Percentiles rank a stretch among this genome's conserved stretches.
Evolutionary conservation across 1,284 basidiomycete species (phyloP).

Genomic region (Ustilago xerochloae): DNA sequence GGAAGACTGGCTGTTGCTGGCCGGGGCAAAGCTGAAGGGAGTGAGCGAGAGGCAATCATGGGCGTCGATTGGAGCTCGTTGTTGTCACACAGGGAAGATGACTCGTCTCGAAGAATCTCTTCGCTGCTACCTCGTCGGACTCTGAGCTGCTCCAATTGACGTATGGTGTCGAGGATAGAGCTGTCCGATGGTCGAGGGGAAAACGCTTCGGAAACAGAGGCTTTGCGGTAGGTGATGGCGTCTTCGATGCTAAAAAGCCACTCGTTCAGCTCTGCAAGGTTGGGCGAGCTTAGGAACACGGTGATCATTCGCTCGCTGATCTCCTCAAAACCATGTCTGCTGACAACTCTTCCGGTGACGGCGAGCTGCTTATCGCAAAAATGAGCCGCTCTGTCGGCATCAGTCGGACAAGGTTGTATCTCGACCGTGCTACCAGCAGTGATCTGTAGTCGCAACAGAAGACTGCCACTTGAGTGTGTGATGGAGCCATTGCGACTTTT

Average conservation of each 20-base stretch:
- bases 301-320: not conserved
- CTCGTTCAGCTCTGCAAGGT: slow-evolving; percentile 17
- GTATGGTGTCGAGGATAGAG: slow-evolving; percentile 10
- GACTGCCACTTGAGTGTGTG: not conserved
- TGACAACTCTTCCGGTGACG: slow-evolving; percentile 11
- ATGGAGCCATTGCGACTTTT: not conserved
- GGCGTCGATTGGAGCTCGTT: slow-evolving; percentile 6
- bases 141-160: slow-evolving; percentile 14
- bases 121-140: not conserved
- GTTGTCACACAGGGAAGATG: not conserved
- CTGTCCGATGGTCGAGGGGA: slow-evolving; percentile 2
- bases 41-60: not conserved
- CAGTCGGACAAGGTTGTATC: not conserved
- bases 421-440: slow-evolving; percentile 20
- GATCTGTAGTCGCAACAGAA: slow-evolving; percentile 13
- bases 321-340: not conserved
- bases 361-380: slow-evolving; percentile 11
- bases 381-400: not conserved
- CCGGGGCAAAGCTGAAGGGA: not conserved
- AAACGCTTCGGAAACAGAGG: not conserved
- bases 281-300: slow-evolving; percentile 21
- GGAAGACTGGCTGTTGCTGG: not conserved
- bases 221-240: not conserved
- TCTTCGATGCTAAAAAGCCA: slow-evolving; percentile 16
- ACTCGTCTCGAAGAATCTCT: not conserved